Evolutionary conservation across 1,284 basidiomycete species (phyloP).

Genomic region (Cutaneotrichosporon sp.): DNA sequence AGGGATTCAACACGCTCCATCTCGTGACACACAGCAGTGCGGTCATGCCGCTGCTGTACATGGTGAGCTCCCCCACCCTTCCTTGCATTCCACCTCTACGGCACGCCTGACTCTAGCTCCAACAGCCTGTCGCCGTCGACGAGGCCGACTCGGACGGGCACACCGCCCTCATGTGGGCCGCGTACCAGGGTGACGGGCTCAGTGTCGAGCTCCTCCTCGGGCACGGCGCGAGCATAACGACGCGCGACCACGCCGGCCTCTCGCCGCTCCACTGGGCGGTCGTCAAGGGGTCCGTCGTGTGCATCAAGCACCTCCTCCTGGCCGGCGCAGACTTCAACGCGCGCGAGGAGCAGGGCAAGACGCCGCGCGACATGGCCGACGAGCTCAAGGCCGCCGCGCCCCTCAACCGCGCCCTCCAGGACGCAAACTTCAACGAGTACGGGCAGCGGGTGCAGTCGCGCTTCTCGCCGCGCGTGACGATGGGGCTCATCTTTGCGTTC

Average conservation of each 20-base stretch:
- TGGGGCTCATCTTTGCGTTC: slow-evolving; percentile 74
- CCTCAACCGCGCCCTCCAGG: slow-evolving; percentile 83
- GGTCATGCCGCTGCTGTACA: slow-evolving; percentile 90
- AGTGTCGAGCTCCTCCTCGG: slow-evolving; percentile 88
- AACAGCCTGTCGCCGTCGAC: slow-evolving; percentile 86
- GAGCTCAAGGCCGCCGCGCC: slow-evolving; percentile 88
- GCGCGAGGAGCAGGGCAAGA: slow-evolving; percentile 82
- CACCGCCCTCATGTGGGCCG: slow-evolving; percentile 97
- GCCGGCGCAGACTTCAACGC: slow-evolving; percentile 79
- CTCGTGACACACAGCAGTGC: slow-evolving; percentile 91
- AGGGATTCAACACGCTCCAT: slow-evolving; percentile 96
- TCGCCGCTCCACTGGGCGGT: slow-evolving; percentile 98
- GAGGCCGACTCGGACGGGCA: slow-evolving; percentile 89
- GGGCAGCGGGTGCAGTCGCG: slow-evolving; percentile 43
- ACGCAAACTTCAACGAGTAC: slow-evolving; percentile 57
- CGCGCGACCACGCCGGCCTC: slow-evolving; percentile 78
- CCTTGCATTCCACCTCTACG: too few relatives aligned
- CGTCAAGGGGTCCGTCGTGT: slow-evolving; percentile 85
- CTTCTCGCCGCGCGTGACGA: slow-evolving; percentile 67
- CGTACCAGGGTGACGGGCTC: slow-evolving; percentile 94
- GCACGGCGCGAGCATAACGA: slow-evolving; percentile 77
- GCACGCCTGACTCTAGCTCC: slow-evolving; percentile 60
- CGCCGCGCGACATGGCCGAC: slow-evolving; percentile 89
- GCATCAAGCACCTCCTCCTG: slow-evolving; percentile 80
- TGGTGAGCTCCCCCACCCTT: slow-evolving; percentile 51